Base-by-base conservation (phyloP, 2,329 filamentous ascomycete genomes). In the Aspergillus arachidicola region DNA sequence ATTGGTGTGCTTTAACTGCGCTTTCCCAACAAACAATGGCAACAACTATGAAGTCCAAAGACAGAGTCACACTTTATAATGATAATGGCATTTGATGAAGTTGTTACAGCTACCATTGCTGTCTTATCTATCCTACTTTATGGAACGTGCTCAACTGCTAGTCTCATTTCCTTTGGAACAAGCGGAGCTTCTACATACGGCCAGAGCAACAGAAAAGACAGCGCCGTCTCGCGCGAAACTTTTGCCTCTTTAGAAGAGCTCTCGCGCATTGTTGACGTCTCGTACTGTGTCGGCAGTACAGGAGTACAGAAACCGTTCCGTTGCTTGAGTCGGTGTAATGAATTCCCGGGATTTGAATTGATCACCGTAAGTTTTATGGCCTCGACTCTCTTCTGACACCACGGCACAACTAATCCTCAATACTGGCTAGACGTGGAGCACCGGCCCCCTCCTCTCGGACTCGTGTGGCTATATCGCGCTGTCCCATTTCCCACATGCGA, bases 391-490 rank as follows among this genome's bases (percentile, higher is more conserved):
- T n/a, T 45, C 12, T 16, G 32, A 16, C 19, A 6, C 12, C 28
- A 46, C n/a, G 3, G 45, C 6, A 16, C 45, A 48, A 14, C 23
- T 16, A 23, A 48, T 34, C 23, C n/a, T 16, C 16, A 46, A 48
- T n/a, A 56, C n/a, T 61, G 19, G 26, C 34, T 32, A 86, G 76
- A 92, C 93, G 12, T 99, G 93, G 91, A 94, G 96, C 73, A 97
- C 95, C 0, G 95, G 95, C 0, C 84, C 90, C 12, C 82, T 97
- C 34, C 84, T 97, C 72, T 91, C 90, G 65, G 95, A 98, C 78
- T 96, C 92, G 69, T 97, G 93, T 77, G 95, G 95, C 64, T 99
- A 96, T 78, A 89, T 98, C 61, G 94, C 92, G 0, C 81, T 98
- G n/a, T 94, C 95, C 66, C 91, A 96, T 73, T 69, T 79, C 4